These are phyloP conservation scores for Casaregolazyma suthepensis DNA, from an alignment of 1,139 yeast species.

Conservation along the genomic window DNA sequence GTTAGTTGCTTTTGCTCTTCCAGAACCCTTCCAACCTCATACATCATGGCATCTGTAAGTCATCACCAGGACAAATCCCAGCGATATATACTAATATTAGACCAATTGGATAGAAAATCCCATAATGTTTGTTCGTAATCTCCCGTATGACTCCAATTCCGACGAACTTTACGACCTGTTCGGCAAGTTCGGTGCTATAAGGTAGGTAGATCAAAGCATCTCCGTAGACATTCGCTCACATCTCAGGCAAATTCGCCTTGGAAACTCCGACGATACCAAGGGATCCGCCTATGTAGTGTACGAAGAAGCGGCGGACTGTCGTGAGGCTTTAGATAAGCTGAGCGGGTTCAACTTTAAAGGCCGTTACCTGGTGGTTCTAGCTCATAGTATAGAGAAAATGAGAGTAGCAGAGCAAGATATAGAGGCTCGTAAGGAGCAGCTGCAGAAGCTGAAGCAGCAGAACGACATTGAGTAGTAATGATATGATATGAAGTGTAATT, in stretches of 20 bases:
- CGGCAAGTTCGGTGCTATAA: conserved; percentile 51
- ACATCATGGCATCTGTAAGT: conserved; percentile 5
- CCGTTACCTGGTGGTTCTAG: conserved; percentile 49
- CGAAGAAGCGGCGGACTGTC: conserved; percentile 44
- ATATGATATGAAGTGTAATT: background rate
- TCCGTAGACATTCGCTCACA: background rate
- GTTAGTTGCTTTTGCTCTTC: background rate
- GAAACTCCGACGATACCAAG: conserved; percentile 39
- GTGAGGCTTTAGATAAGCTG: conserved; percentile 46
- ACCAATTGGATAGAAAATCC: conserved; percentile 20
- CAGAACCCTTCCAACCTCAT: background rate
- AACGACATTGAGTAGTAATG: conserved; percentile 21
- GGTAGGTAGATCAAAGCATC: conserved; percentile 21
- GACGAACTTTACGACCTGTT: conserved; percentile 49
- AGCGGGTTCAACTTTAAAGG: conserved; percentile 59
- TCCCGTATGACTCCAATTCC: conserved; percentile 48
- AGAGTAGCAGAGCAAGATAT: conserved; percentile 21
- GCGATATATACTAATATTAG: background rate
- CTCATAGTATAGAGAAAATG: conserved; percentile 41
- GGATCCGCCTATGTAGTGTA: conserved; percentile 59
- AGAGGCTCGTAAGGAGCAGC: conserved; percentile 22
- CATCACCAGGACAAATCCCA: background rate
- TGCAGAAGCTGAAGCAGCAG: conserved; percentile 25
- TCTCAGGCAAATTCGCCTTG: conserved; percentile 43
- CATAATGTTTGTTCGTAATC: conserved; percentile 48